A percentile compares a stretch with the other conserved stretches of the same genome.
Conservation (phyloP, 208 protist species). For the Leishmania aethiopica region DNA sequence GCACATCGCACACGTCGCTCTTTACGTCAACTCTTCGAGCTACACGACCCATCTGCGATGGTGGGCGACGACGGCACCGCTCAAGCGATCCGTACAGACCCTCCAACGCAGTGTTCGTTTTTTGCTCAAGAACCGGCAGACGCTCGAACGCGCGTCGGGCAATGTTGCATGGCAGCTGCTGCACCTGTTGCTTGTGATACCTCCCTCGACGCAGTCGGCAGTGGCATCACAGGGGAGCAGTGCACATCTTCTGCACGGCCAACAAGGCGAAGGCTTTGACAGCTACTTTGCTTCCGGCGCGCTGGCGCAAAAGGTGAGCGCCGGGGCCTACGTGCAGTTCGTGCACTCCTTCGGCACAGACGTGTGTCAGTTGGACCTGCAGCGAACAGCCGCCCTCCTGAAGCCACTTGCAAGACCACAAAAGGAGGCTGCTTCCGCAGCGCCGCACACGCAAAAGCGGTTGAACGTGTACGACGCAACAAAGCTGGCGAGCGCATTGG, state of each 20-base stretch:
- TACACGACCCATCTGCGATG: slow-evolving; percentile 14
- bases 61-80: slow-evolving; percentile 10
- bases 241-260: not conserved
- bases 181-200: slow-evolving; percentile 23
- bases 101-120: slow-evolving; percentile 1
- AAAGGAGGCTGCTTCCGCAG: not conserved
- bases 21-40: slow-evolving; percentile 37
- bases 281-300: not conserved
- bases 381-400: slow-evolving; percentile 1
- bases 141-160: slow-evolving; percentile 7
- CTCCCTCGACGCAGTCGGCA: not conserved
- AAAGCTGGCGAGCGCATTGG: slow-evolving; percentile 18
- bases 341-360: slow-evolving; percentile 15
- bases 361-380: not conserved
- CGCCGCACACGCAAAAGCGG: not conserved
- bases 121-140: not conserved
- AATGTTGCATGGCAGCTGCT: slow-evolving; percentile 36
- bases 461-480: slow-evolving; percentile 26
- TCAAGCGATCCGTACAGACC: slow-evolving; percentile 9
- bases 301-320: slow-evolving; percentile 4
- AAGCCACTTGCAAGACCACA: slow-evolving; percentile 2
- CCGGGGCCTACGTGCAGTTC: slow-evolving; percentile 22
- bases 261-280: slow-evolving; percentile 7
- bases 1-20: slow-evolving; percentile 50
- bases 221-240: not conserved